These are phyloP conservation scores for Ogataea polymorpha DNA, from an alignment of 805 yeast species.

Conservation along the genomic window DNA sequence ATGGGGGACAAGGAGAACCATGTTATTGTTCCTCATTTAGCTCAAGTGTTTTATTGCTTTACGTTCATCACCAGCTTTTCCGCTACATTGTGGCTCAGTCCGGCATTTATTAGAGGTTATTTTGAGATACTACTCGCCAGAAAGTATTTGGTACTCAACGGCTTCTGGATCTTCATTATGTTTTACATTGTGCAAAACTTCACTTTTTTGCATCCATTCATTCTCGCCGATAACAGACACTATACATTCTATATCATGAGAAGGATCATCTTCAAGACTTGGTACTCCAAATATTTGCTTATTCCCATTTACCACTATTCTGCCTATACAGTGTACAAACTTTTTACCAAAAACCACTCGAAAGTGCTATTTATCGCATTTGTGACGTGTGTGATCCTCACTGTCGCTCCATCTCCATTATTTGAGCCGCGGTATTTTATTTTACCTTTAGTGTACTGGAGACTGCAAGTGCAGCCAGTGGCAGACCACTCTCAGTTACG, in stretches of 20 bases:
- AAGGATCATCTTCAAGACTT: constrained; percentile 50
- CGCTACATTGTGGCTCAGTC: constrained; percentile 69
- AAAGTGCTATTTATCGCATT: constrained; percentile 47
- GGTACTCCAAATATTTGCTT: constrained; percentile 46
- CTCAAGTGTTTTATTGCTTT: constrained; percentile 78
- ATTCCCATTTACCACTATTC: constrained; percentile 71
- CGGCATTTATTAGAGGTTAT: constrained; percentile 40
- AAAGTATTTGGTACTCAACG: constrained; percentile 19
- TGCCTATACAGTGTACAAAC: constrained; percentile 24
- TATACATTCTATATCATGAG: constrained; percentile 84
- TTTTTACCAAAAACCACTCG: constrained; percentile 20
- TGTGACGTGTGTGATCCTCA: constrained; percentile 48
- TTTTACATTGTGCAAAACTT: constrained; percentile 49
- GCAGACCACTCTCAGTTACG: constrained; percentile 35
- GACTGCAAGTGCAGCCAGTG: constrained; percentile 51
- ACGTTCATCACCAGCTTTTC: constrained; percentile 63
- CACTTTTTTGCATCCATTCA: constrained; percentile 83
- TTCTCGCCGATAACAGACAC: constrained; percentile 92
- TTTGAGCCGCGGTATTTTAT: constrained; percentile 94
- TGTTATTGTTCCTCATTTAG: constrained; percentile 62
- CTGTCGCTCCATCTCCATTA: constrained; percentile 85
- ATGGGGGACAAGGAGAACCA: constrained; percentile 93
- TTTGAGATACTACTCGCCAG: constrained; percentile 29
- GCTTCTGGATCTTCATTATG: constrained; percentile 32
- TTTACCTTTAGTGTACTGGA: constrained; percentile 73